phyloP scores from a whole-genome alignment of 352 stramenopile species.

The Pythium aquatile region DNA sequence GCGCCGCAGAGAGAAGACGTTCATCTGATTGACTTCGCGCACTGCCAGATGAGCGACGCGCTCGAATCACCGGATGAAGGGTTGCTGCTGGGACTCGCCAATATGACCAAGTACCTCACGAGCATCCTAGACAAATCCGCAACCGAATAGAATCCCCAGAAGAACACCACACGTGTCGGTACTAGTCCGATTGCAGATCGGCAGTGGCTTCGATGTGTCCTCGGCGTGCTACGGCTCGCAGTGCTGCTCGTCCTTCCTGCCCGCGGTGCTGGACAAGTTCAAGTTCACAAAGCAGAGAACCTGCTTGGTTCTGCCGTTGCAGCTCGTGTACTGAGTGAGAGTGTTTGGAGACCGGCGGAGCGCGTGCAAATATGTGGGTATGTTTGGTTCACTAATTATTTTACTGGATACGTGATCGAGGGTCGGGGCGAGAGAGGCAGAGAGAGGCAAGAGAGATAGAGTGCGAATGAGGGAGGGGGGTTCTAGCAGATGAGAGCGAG shows the following conservation, averaged over 20 bases:
- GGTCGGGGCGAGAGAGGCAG: too few relatives aligned
- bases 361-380: conserved; percentile 25
- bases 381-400: too few relatives aligned
- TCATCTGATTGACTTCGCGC: conserved; percentile 77
- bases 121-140: conserved; percentile 27
- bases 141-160: neutral
- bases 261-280: conserved; percentile 54
- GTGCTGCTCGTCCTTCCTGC: conserved; percentile 90
- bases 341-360: conserved; percentile 42
- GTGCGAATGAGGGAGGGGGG: too few relatives aligned
- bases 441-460: too few relatives aligned
- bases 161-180: too few relatives aligned
- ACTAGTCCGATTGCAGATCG: conserved; percentile 60
- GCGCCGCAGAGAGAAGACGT: conserved; percentile 37
- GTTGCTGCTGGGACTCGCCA: conserved; percentile 61
- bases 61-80: conserved; percentile 58
- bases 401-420: too few relatives aligned
- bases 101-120: conserved; percentile 51
- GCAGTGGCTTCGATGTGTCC: conserved; percentile 96
- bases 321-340: conserved; percentile 36
- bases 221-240: conserved; percentile 94
- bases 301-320: conserved; percentile 61
- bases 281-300: conserved; percentile 32
- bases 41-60: conserved; percentile 63
- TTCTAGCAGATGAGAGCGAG: too few relatives aligned